A percentile compares a stretch with the other conserved stretches of the same genome.
Evolutionary conservation across 2,329 filamentous ascomycete genomes (phyloP).

Genomic region (Ophiostoma angusticollis): DNA sequence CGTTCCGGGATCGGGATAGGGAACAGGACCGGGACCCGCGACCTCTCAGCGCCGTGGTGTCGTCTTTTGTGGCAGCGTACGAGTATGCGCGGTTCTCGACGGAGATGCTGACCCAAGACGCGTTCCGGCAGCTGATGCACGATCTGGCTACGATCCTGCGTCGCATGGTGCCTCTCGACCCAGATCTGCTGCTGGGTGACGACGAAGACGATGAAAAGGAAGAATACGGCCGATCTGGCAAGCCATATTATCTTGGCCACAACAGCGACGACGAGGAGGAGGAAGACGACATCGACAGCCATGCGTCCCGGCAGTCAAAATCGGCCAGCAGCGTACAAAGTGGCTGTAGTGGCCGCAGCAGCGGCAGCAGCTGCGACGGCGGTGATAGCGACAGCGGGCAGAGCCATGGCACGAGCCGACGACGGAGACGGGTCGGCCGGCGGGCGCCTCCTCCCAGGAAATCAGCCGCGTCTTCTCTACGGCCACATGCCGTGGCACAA

Average conservation of each 20-base stretch:
- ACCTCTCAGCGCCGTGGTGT: slow-evolving; percentile 23
- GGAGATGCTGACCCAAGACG: slow-evolving; percentile 49
- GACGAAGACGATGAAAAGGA: slow-evolving; percentile 11
- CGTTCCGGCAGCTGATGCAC: slow-evolving; percentile 71
- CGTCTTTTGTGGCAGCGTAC: slow-evolving; percentile 61
- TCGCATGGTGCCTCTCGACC: slow-evolving; percentile 55
- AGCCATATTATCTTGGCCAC: too few relatives aligned
- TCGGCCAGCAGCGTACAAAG: background rate
- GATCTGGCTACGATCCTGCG: slow-evolving; percentile 71
- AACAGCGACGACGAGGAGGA: slow-evolving; percentile 22
- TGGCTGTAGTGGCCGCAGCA: background rate
- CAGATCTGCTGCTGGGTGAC: slow-evolving; percentile 32
- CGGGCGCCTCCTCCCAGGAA: background rate
- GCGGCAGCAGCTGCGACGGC: background rate
- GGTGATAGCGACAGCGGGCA: background rate
- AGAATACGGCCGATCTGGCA: slow-evolving; percentile 11
- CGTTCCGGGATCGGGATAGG: background rate
- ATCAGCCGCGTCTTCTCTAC: background rate
- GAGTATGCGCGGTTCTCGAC: slow-evolving; percentile 77
- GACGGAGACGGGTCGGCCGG: background rate
- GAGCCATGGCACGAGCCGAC: slow-evolving; percentile 7
- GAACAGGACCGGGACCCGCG: background rate
- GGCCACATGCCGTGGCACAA: background rate
- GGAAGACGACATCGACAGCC: slow-evolving; percentile 31
- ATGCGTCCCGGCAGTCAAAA: slow-evolving; percentile 25